Evolutionary conservation across 192 early-diverging fungal genomes (phyloP).

Genomic region (Mortierella antarctica): DNA sequence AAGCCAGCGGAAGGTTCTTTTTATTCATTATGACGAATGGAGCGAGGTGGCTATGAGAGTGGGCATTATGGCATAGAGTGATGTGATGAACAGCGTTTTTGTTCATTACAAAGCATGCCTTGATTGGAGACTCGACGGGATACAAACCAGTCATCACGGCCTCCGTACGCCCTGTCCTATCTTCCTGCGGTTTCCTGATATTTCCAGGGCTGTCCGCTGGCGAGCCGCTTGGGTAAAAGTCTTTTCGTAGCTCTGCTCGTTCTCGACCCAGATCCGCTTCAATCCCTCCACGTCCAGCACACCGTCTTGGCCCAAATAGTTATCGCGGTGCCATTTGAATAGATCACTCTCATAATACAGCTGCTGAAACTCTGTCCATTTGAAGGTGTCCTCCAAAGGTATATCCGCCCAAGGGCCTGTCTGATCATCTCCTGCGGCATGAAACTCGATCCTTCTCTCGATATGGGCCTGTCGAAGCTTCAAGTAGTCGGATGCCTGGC

Average conservation of each 20-base stretch:
- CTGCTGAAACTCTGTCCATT: conserved; percentile 30
- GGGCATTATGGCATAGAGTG: too few relatives aligned
- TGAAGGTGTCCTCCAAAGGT: conserved; percentile 14
- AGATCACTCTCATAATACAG: conserved; percentile 19
- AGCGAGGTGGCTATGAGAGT: too few relatives aligned
- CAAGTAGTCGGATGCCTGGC: conserved; percentile 10
- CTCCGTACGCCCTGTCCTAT: background rate
- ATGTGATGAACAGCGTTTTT: too few relatives aligned
- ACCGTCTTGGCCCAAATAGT: background rate
- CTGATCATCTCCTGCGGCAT: background rate
- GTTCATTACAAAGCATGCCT: too few relatives aligned
- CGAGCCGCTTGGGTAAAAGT: conserved; percentile 11
- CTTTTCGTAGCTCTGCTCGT: conserved; percentile 14
- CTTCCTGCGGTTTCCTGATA: conserved; percentile 1
- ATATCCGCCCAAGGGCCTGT: background rate
- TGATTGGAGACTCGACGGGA: too few relatives aligned
- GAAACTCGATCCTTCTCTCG: conserved; percentile 20
- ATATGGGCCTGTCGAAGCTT: conserved; percentile 24
- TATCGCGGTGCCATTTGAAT: conserved; percentile 25
- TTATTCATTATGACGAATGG: background rate
- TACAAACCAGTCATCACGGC: background rate
- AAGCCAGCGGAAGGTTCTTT: background rate
- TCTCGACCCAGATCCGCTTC: conserved; percentile 28
- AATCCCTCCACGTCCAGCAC: conserved; percentile 5
- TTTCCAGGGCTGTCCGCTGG: conserved; percentile 3